Evolutionary conservation across 1,284 basidiomycete species (phyloP).

Genomic region (Microbotryum violaceum): DNA sequence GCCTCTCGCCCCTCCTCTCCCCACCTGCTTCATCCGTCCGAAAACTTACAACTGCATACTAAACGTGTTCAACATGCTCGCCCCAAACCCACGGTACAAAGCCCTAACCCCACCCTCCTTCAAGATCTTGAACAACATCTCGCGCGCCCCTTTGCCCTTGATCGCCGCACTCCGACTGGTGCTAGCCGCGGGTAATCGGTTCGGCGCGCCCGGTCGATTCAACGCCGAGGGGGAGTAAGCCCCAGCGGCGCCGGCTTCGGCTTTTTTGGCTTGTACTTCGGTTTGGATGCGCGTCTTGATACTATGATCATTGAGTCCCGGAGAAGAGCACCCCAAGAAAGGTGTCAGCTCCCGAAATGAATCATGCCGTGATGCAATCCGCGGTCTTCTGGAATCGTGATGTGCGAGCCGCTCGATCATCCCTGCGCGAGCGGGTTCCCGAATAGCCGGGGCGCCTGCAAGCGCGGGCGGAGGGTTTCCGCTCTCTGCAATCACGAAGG

Average conservation of each 20-base stretch:
- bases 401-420: too few species aligned
- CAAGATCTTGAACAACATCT: constrained; percentile 59
- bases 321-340: too few species aligned
- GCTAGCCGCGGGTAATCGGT: constrained; percentile 25
- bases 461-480: background rate
- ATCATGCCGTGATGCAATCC: too few species aligned
- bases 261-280: constrained; percentile 26
- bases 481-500: background rate
- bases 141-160: constrained; percentile 10
- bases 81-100: constrained; percentile 85
- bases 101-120: constrained; percentile 70
- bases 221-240: constrained; percentile 22
- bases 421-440: background rate
- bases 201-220: constrained; percentile 34
- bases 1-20: background rate
- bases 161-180: too few species aligned
- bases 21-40: background rate
- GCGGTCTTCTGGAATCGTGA: too few species aligned
- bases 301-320: constrained; percentile 43
- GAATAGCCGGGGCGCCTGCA: background rate
- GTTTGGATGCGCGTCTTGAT: constrained; percentile 96
- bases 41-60: constrained; percentile 69
- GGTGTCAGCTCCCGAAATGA: too few species aligned
- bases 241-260: constrained; percentile 36
- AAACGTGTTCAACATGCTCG: constrained; percentile 98